These are phyloP conservation scores for Aulographum hederae DNA, from an alignment of 2,329 filamentous ascomycete genomes.

Conservation along the genomic window DNA sequence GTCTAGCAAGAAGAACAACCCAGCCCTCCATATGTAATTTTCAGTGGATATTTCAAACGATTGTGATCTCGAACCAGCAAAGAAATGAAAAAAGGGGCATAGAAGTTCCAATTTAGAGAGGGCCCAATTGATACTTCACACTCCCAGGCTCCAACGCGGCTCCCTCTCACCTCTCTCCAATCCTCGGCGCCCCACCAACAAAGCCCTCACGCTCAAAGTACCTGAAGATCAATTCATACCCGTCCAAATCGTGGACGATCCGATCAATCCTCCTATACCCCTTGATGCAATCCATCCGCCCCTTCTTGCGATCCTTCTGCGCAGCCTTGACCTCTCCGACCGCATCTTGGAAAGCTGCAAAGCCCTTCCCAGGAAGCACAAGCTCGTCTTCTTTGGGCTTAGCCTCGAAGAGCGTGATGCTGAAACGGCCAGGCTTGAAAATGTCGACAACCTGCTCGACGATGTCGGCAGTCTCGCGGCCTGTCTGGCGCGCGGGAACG, in stretches of 20 bases:
- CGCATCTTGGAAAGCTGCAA: constrained; percentile 17
- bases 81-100: no score
- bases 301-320: constrained; percentile 22
- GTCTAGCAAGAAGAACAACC: no score
- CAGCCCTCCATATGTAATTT: no score
- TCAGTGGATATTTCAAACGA: no score
- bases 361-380: no score
- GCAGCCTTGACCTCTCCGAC: constrained; percentile 24
- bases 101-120: no score
- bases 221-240: constrained; percentile 89
- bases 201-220: constrained; percentile 89
- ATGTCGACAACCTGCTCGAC: constrained; percentile 89
- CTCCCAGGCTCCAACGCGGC: no score
- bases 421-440: constrained; percentile 96
- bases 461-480: constrained; percentile 74
- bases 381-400: constrained; percentile 41
- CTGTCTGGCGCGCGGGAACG: constrained; percentile 73
- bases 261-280: constrained; percentile 84
- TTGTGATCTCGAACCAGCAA: no score
- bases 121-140: no score
- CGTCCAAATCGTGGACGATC: constrained; percentile 93
- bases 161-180: no score
- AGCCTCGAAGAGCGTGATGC: constrained; percentile 87
- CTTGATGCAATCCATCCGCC: constrained; percentile 54
- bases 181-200: constrained; percentile 43